Percentiles rank a stretch among this genome's conserved stretches.
Evolutionary conservation across 2,329 filamentous ascomycete genomes (phyloP).

Genomic region (Reticulascus tulasneorum): DNA sequence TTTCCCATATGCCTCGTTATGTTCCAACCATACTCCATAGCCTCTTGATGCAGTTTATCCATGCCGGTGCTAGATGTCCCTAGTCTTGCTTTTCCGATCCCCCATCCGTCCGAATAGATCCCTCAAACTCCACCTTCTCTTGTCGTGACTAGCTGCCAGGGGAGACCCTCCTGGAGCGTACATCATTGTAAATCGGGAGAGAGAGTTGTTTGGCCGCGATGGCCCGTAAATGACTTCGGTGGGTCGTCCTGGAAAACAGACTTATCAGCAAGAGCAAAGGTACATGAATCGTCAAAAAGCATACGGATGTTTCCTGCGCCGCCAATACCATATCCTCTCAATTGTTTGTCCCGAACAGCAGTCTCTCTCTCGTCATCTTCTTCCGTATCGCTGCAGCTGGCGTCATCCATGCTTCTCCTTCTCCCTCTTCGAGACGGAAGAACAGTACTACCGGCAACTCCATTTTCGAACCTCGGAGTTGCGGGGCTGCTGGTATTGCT

Average conservation of each 20-base stretch:
- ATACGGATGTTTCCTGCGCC: conserved; percentile 35
- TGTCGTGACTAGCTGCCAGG: conserved; percentile 5
- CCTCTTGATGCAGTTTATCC: too few relatives aligned
- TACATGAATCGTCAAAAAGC: conserved; percentile 11
- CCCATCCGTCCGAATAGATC: conserved; percentile 6
- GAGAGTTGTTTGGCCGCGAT: conserved; percentile 2
- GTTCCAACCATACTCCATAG: too few relatives aligned
- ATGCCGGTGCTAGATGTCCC: too few relatives aligned
- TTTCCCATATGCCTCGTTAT: too few relatives aligned
- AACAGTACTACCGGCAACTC: conserved; percentile 13
- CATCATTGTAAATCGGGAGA: conserved; percentile 2
- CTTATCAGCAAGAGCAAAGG: neutral
- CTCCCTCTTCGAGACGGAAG: conserved; percentile 3
- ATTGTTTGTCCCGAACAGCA: conserved; percentile 23
- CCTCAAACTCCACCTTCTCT: conserved; percentile 7
- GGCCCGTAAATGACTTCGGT: conserved; percentile 21
- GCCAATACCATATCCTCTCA: conserved; percentile 35
- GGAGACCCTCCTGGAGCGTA: neutral
- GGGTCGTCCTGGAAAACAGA: conserved; percentile 14
- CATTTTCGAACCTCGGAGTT: conserved; percentile 14
- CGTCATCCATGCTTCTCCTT: conserved; percentile 18
- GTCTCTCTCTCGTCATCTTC: conserved; percentile 23
- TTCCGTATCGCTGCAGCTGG: conserved; percentile 12
- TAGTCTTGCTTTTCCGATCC: conserved; percentile 8
- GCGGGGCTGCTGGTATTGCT: conserved; percentile 3